phyloP scores from a whole-genome alignment of 1,139 yeast genomes.

The Pichia sp. region DNA sequence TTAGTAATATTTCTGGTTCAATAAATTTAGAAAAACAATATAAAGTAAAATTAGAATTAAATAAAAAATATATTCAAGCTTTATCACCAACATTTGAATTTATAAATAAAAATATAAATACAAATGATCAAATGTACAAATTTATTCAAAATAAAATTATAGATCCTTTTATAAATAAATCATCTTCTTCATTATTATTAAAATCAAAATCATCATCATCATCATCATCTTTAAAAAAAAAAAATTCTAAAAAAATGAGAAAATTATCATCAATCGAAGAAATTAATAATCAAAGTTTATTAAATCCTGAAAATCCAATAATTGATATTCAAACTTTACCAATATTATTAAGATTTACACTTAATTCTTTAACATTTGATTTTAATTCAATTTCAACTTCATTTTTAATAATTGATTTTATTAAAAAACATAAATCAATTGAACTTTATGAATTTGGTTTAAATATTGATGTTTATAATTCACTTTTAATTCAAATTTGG shows the following conservation, averaged over 20 bases:
- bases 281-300: constrained; percentile 9
- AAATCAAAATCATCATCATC: background rate
- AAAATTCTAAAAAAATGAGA: background rate
- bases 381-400: constrained; percentile 27
- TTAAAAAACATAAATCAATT: constrained; percentile 26
- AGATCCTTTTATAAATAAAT: constrained; percentile 17
- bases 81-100: constrained; percentile 22
- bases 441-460: constrained; percentile 28
- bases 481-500: constrained; percentile 26
- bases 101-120: constrained; percentile 19
- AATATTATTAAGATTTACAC: constrained; percentile 22
- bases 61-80: constrained; percentile 14
- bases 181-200: background rate
- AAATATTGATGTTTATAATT: constrained; percentile 28
- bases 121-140: constrained; percentile 19
- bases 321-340: constrained; percentile 26
- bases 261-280: constrained; percentile 4
- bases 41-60: constrained; percentile 10
- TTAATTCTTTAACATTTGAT: constrained; percentile 26
- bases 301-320: constrained; percentile 21
- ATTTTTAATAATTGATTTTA: constrained; percentile 20
- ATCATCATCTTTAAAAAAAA: background rate
- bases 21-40: constrained; percentile 16
- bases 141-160: constrained; percentile 21
- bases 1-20: constrained; percentile 13